These are phyloP conservation scores for Pseudogymnoascus pannorum DNA, from an alignment of 2,329 filamentous ascomycete species.

Conservation along the genomic window DNA sequence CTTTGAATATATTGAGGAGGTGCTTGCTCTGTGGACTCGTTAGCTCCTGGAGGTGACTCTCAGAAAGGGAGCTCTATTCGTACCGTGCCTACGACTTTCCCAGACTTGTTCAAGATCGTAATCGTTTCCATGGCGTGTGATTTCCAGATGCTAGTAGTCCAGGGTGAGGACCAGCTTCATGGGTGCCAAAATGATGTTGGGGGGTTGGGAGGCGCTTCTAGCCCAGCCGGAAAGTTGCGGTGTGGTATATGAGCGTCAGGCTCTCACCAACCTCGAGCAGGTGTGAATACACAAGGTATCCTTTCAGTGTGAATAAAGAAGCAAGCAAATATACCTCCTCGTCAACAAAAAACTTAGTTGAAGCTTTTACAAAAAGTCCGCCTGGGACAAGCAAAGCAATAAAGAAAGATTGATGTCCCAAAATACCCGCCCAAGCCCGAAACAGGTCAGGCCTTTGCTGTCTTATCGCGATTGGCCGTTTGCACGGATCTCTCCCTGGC, in stretches of 20 bases:
- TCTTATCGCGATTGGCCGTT: constrained; percentile 5
- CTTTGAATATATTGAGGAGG: constrained; percentile 82
- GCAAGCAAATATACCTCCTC: not conserved
- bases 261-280: not conserved
- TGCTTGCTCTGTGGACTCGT: constrained; percentile 67
- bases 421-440: constrained; percentile 6
- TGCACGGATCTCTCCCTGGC: constrained; percentile 6
- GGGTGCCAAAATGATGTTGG: not conserved
- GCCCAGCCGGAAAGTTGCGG: not conserved
- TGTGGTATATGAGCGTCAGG: not conserved
- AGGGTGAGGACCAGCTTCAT: not conserved
- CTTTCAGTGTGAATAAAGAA: not conserved
- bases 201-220: not conserved
- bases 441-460: constrained; percentile 5
- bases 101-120: constrained; percentile 83
- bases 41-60: constrained; percentile 11
- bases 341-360: not conserved
- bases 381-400: not conserved
- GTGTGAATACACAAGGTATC: not conserved
- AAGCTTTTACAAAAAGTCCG: not conserved
- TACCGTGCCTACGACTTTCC: constrained; percentile 85
- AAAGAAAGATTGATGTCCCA: not conserved
- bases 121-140: constrained; percentile 61
- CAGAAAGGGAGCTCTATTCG: constrained; percentile 27
- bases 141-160: not conserved